Evolutionary conservation across 306 rosid species (phyloP).

Genomic region (Cyclanthera cordifolia): DNA sequence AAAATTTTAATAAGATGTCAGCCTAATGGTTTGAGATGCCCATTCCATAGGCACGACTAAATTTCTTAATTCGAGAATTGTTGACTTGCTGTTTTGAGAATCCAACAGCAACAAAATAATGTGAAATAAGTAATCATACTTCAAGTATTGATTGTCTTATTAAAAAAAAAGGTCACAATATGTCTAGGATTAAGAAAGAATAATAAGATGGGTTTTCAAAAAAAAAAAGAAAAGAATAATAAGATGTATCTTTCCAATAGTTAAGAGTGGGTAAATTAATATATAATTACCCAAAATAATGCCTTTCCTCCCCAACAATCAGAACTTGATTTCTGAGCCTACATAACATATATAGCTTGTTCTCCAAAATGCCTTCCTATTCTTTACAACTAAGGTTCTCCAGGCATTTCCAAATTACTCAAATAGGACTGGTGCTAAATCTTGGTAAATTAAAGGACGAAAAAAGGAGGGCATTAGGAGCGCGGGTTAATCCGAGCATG

Average conservation of each 20-base stretch:
- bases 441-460: neutral
- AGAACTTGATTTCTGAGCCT: neutral
- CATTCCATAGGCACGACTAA: slow-evolving; percentile 4
- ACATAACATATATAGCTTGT: neutral
- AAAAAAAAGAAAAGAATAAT: slow-evolving; percentile 67
- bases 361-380: slow-evolving; percentile 18
- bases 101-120: neutral
- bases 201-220: slow-evolving; percentile 28
- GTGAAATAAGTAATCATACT: neutral
- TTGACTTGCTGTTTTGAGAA: neutral
- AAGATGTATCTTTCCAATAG: slow-evolving; percentile 22
- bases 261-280: slow-evolving; percentile 25
- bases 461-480: neutral
- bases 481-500: slow-evolving; percentile 5
- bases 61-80: neutral
- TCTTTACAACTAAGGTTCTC: slow-evolving; percentile 30
- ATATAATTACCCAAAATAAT: slow-evolving; percentile 36
- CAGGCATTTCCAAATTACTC: neutral
- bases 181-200: slow-evolving; percentile 48
- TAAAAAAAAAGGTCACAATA: neutral
- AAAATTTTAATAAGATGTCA: neutral
- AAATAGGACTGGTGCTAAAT: slow-evolving; percentile 2
- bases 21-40: neutral
- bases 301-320: slow-evolving; percentile 10
- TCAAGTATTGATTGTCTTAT: neutral